Conservation (phyloP, 306 rosid genomes). For the Nissolia schottii region DNA sequence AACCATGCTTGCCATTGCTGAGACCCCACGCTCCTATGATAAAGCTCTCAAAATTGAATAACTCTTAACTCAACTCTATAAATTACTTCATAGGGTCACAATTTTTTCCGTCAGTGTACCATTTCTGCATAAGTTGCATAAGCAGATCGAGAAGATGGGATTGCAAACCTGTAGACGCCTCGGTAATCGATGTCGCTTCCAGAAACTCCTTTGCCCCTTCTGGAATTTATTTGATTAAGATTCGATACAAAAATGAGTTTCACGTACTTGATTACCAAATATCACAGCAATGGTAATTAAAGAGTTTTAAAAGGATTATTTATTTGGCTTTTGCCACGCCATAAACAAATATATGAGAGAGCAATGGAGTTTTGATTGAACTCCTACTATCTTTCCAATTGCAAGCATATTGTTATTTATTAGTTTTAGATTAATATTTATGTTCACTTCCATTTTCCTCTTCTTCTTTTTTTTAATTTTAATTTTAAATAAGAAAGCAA, state of each 20-base stretch:
- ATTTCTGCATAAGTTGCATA: too few species aligned
- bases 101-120: too few species aligned
- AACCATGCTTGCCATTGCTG: background rate
- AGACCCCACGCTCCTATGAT: too few species aligned
- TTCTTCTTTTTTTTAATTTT: too few species aligned
- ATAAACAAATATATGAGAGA: too few species aligned
- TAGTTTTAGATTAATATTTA: too few species aligned
- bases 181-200: background rate
- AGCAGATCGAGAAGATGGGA: background rate
- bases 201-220: background rate
- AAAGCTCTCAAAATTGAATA: too few species aligned
- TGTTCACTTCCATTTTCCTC: background rate
- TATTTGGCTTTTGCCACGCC: background rate
- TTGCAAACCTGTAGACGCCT: slow-evolving; percentile 18
- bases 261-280: background rate
- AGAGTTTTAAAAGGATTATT: background rate
- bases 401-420: background rate
- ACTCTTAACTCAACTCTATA: too few species aligned
- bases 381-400: too few species aligned
- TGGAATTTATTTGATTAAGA: slow-evolving; percentile 9
- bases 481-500: background rate
- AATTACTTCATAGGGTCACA: too few species aligned
- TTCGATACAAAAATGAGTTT: background rate
- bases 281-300: background rate
- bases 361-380: too few species aligned